Percentiles rank a stretch among this genome's conserved stretches.
phyloP scores from a whole-genome alignment of 2,329 filamentous ascomycete species.

The Fonsecaea erecta region DNA sequence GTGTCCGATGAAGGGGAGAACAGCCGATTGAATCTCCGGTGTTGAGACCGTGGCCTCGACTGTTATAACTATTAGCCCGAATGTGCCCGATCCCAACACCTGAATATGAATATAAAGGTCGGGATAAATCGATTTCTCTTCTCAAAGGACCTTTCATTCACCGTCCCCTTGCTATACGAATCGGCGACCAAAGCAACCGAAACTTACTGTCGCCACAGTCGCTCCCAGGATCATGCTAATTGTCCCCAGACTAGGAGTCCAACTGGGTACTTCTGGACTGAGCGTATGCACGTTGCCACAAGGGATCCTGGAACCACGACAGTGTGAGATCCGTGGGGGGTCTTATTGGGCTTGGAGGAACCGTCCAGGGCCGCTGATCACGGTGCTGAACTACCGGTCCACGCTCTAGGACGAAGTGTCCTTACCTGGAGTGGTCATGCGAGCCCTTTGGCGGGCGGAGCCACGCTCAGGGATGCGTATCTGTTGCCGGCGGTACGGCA shows the following conservation, averaged over 20 bases:
- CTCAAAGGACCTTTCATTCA: conserved; percentile 2
- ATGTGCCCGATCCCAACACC: conserved; percentile 1
- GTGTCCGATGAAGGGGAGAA: conserved; percentile 4
- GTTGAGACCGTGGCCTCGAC: neutral
- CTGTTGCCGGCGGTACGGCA: neutral
- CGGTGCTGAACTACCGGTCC: neutral
- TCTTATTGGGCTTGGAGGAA: conserved; percentile 8
- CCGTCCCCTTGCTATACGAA: neutral
- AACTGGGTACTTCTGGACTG: conserved; percentile 6
- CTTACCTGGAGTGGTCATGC: neutral
- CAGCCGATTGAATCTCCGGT: conserved; percentile 5
- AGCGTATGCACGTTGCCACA: conserved; percentile 16
- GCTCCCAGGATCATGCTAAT: conserved; percentile 1
- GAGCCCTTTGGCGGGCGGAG: too few species aligned
- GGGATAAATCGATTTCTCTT: conserved; percentile 13
- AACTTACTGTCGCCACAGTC: neutral
- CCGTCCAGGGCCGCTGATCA: conserved; percentile 1
- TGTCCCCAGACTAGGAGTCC: neutral
- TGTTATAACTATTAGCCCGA: conserved; percentile 15
- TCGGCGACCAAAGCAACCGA: neutral
- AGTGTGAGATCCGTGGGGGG: neutral
- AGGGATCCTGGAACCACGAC: neutral
- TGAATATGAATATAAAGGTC: conserved; percentile 15
- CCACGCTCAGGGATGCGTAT: too few species aligned
- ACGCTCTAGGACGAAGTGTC: neutral